phyloP scores from a whole-genome alignment of 306 rosid genomes.

The barrel medic (Medicago truncatula) region DNA sequence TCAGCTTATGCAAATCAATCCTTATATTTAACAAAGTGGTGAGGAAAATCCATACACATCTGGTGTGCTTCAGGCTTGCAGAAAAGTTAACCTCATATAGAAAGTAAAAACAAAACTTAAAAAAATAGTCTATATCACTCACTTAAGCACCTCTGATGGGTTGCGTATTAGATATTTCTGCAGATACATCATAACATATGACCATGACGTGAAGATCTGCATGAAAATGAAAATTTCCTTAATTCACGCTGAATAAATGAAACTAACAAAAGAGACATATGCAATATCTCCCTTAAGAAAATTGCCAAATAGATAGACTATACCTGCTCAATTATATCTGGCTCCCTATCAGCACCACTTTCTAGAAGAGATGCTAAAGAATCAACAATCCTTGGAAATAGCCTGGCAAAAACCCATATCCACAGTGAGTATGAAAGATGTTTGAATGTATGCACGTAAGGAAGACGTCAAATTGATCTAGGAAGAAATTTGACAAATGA shows the following conservation, averaged over 20 bases:
- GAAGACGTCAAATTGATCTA: constrained; percentile 31
- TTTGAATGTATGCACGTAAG: constrained; percentile 6
- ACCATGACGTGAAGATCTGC: constrained; percentile 92
- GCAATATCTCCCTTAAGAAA: constrained; percentile 18
- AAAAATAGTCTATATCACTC: constrained; percentile 50
- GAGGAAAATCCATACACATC: background rate
- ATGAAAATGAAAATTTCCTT: constrained; percentile 21
- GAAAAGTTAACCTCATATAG: constrained; percentile 24
- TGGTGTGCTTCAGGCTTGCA: background rate
- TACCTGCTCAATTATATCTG: constrained; percentile 91
- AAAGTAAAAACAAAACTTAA: constrained; percentile 5
- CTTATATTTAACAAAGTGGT: constrained; percentile 33
- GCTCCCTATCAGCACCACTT: constrained; percentile 87
- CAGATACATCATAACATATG: constrained; percentile 77
- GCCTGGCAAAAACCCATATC: constrained; percentile 53
- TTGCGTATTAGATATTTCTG: constrained; percentile 73
- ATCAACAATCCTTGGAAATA: constrained; percentile 67
- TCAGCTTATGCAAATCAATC: constrained; percentile 23
- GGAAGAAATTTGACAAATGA: constrained; percentile 28
- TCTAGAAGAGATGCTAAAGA: constrained; percentile 74
- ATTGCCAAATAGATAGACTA: constrained; percentile 27
- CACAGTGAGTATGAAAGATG: constrained; percentile 37
- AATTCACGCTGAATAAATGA: constrained; percentile 11
- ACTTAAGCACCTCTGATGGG: constrained; percentile 71
- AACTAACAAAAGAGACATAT: constrained; percentile 24